Base-by-base conservation (phyloP, 441 rosid genomes). In the Erysimum cheiri region DNA sequence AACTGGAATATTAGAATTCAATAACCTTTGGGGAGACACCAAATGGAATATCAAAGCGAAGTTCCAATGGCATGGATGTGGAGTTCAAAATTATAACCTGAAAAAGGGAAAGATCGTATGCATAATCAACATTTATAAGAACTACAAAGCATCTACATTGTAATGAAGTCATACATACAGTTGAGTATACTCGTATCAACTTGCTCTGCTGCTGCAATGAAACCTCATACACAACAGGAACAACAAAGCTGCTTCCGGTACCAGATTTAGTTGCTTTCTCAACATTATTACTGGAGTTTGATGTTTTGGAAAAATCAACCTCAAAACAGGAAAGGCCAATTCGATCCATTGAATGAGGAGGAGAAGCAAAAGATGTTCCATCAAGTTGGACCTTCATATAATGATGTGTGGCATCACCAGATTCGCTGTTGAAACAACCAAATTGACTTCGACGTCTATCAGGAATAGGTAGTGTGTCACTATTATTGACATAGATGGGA, bases 21-120 rank as follows among this genome's bases (percentile, higher is more conserved):
- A 32, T 35, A 81, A 94, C 97, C 97, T 90, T 92, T 6, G 99
- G 97, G 55, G 99, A 84, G 57, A 94, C 70, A 61, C 99, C 97
- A 80, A 94, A 87, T 56, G 99, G 99, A 83, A 92, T 94, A 69
- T 94, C 99, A 75, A 94, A 94, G 74, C 98, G 91, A 64, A 94
- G 79, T 82, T 94, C 98, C 84, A 92, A 60, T 29, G 97, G 93
- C 77, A 85, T 68, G 63, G 94, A 85, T 57, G 97, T 92, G 69
- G 87, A 82, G 85, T 94, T 94, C 43, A 81, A 76, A 70, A 94
- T 73, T 77, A 90, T 81, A 67, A 94, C 99, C 99, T 92, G 85
- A 73, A 75, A 80, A 70, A 61, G 71, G 53, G 46, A 73, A 74
- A 66, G 65, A 41, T 54, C 59, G 73, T 64, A 74, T 19, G 17